phyloP scores from a whole-genome alignment of 2,329 filamentous ascomycete genomes.

The Emergomyces pasteurianus region DNA sequence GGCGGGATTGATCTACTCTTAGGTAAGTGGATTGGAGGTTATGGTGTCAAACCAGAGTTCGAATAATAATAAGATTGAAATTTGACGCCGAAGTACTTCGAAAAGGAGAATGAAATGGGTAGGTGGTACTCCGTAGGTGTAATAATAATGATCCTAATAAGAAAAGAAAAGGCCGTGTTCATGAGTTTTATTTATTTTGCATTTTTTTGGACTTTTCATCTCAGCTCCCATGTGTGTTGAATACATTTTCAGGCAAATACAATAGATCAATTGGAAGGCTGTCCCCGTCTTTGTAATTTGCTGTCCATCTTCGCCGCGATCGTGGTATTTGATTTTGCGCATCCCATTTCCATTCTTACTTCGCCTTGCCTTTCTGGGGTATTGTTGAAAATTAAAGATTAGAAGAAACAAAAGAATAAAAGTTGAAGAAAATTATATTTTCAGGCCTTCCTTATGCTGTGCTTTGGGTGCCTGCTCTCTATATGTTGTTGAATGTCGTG shows the following conservation, averaged over 20 bases:
- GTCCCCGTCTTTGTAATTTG: neutral
- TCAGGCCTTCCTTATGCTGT: constrained; percentile 9
- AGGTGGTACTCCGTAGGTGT: no score
- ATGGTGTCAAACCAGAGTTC: neutral
- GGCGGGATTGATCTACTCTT: no score
- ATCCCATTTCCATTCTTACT: neutral
- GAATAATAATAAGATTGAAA: neutral
- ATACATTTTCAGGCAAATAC: neutral
- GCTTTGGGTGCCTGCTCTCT: neutral
- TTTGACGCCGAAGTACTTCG: neutral
- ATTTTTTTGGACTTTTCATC: neutral
- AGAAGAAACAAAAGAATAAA: constrained; percentile 1
- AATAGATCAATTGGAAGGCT: neutral
- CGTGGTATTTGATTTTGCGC: neutral
- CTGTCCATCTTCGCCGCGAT: neutral
- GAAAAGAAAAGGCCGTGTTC: constrained; percentile 9
- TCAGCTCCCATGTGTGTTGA: neutral
- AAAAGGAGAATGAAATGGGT: constrained; percentile 5
- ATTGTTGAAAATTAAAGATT: constrained; percentile 31
- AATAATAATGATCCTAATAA: no score
- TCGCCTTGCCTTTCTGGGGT: neutral
- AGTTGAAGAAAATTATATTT: neutral
- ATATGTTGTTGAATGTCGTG: constrained; percentile 19
- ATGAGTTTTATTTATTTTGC: neutral
- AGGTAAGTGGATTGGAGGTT: neutral